Conservation (phyloP, 192 early-diverging fungal species). For the Dimargaris xerosporica region DNA sequence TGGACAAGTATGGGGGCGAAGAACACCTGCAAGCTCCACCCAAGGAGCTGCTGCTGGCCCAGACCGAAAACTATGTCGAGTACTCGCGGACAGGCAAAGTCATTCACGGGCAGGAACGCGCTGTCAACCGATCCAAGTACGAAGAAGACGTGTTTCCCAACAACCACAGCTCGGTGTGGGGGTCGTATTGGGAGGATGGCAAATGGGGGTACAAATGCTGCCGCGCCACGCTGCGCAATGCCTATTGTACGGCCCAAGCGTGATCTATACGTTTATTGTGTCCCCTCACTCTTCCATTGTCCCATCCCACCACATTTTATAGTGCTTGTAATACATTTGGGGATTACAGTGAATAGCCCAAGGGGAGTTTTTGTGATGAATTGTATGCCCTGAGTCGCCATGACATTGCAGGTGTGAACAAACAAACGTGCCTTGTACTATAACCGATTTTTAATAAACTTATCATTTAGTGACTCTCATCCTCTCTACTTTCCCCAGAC, state of each 20-base stretch:
- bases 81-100: constrained; percentile 85
- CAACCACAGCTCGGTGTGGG: constrained; percentile 86
- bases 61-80: constrained; percentile 91
- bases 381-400: too few relatives aligned
- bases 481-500: too few relatives aligned
- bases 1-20: constrained; percentile 86
- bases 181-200: constrained; percentile 88
- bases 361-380: too few relatives aligned
- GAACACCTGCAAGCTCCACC: constrained; percentile 85
- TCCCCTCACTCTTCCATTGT: too few relatives aligned
- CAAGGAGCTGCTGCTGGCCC: constrained; percentile 77
- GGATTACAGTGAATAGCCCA: too few relatives aligned
- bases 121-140: constrained; percentile 69
- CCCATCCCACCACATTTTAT: too few relatives aligned
- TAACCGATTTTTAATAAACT: too few relatives aligned
- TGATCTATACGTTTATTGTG: too few relatives aligned
- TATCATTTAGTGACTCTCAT: too few relatives aligned
- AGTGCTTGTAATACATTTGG: too few relatives aligned
- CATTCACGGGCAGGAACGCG: constrained; percentile 65
- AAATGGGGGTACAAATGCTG: constrained; percentile 97
- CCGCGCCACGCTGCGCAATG: constrained; percentile 53
- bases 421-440: too few relatives aligned
- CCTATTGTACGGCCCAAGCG: constrained; percentile 59
- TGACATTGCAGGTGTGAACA: too few relatives aligned
- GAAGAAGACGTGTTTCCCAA: constrained; percentile 75